Evolutionary conservation across 768 basidiomycete genomes (phyloP).

Genomic region (Galerina sulciceps): DNA sequence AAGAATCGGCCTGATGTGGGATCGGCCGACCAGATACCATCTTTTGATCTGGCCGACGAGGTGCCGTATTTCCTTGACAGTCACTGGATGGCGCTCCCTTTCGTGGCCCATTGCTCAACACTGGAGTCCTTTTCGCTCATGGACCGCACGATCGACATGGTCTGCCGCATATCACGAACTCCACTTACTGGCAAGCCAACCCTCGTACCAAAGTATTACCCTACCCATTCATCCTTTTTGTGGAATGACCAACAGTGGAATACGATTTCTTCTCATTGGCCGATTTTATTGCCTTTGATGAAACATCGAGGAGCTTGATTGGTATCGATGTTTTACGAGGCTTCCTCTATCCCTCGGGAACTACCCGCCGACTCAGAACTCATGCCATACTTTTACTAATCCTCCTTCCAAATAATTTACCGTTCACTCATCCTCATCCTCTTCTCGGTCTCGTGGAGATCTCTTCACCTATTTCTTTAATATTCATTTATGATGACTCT

Average conservation of each 20-base stretch:
- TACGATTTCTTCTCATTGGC: slow-evolving; percentile 17
- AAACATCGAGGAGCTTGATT: not conserved
- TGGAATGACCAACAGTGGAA: slow-evolving; percentile 24
- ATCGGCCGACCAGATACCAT: not conserved
- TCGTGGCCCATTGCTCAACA: slow-evolving; percentile 24
- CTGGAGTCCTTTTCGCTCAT: slow-evolving; percentile 25
- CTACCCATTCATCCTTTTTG: slow-evolving; percentile 14
- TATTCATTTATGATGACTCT: too few species aligned
- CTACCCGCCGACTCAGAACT: too few species aligned
- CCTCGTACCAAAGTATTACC: slow-evolving; percentile 21
- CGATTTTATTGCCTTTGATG: slow-evolving; percentile 9
- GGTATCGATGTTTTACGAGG: too few species aligned
- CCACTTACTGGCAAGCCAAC: slow-evolving; percentile 4
- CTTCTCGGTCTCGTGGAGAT: too few species aligned
- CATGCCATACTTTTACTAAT: too few species aligned
- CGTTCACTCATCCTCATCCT: too few species aligned
- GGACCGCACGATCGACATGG: slow-evolving; percentile 27
- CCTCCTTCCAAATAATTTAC: too few species aligned
- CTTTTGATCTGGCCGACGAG: slow-evolving; percentile 11
- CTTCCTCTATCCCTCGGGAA: too few species aligned
- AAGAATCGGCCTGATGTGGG: not conserved
- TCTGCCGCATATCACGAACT: slow-evolving; percentile 18
- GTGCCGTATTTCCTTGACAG: slow-evolving; percentile 26
- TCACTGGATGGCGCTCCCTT: slow-evolving; percentile 28
- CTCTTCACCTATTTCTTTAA: too few species aligned